Conservation (phyloP, 1,284 basidiomycete species). For the Hypsizygus ulmarius region DNA sequence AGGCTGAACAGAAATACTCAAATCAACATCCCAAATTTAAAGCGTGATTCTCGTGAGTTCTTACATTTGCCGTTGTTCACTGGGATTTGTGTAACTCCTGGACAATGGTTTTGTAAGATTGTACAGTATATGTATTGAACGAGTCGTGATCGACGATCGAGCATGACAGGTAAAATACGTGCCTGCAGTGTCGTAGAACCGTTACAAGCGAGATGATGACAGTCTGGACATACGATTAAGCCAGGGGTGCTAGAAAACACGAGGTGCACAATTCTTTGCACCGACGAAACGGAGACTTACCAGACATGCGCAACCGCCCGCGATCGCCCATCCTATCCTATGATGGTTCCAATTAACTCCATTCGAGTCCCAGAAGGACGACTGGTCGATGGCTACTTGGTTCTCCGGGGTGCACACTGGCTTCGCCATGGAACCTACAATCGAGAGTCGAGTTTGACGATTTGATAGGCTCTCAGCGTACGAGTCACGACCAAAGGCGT, state of each 20-base stretch:
- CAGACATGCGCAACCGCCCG: conserved; percentile 58
- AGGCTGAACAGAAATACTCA: conserved; percentile 45
- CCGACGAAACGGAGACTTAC: conserved; percentile 39
- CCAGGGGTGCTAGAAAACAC: not conserved
- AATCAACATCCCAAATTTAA: too few species aligned
- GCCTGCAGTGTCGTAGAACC: conserved; percentile 61
- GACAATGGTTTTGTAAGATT: not conserved
- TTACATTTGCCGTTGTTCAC: conserved; percentile 76
- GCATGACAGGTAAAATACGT: conserved; percentile 21
- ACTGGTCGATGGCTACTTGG: conserved; percentile 49
- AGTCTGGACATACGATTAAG: conserved; percentile 40
- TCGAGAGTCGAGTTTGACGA: too few species aligned
- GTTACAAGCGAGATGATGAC: conserved; percentile 55
- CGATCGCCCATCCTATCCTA: conserved; percentile 72
- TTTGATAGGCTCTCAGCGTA: too few species aligned
- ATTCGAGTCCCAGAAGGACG: conserved; percentile 54
- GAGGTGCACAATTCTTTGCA: not conserved
- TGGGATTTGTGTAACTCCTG: conserved; percentile 65
- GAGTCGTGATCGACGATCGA: not conserved
- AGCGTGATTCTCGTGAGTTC: too few species aligned
- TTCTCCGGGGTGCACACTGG: conserved; percentile 41
- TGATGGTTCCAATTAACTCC: conserved; percentile 60
- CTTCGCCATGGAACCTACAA: conserved; percentile 3
- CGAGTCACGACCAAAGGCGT: too few species aligned
- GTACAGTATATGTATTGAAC: too few species aligned